Conservation (phyloP, 306 rosid species). For the Aeschynomene evenia region DNA sequence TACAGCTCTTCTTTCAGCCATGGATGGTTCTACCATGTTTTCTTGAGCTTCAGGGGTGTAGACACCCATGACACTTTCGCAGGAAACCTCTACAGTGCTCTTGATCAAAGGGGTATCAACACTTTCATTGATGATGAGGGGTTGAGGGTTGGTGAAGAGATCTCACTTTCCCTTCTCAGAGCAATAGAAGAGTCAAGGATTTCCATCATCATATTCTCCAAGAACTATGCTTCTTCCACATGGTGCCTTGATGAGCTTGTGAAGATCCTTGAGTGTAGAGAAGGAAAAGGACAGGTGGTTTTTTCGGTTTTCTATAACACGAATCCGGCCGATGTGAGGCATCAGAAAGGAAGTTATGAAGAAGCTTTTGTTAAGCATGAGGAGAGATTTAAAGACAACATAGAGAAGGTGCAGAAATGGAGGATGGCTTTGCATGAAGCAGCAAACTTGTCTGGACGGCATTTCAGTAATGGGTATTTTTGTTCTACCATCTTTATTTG, state of each 20-base stretch:
- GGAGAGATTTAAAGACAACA: constrained; percentile 28
- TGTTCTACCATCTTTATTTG: neutral
- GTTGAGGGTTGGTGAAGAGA: constrained; percentile 29
- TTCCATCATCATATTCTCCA: constrained; percentile 33
- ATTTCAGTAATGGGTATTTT: constrained; percentile 34
- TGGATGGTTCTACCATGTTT: constrained; percentile 34
- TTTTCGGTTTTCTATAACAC: constrained; percentile 24
- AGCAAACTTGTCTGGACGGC: constrained; percentile 42
- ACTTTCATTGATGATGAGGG: constrained; percentile 39
- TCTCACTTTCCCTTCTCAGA: constrained; percentile 34
- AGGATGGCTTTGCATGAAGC: constrained; percentile 31
- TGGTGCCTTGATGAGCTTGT: constrained; percentile 38
- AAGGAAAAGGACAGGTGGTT: constrained; percentile 29
- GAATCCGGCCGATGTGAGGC: constrained; percentile 23
- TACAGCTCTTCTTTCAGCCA: constrained; percentile 17
- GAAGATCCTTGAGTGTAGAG: constrained; percentile 30
- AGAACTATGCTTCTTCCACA: constrained; percentile 28
- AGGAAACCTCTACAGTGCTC: constrained; percentile 32
- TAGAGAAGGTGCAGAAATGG: constrained; percentile 30
- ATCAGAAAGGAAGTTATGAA: constrained; percentile 31
- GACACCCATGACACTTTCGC: constrained; percentile 30
- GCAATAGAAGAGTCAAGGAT: constrained; percentile 36
- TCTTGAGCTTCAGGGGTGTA: constrained; percentile 32
- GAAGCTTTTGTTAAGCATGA: constrained; percentile 35
- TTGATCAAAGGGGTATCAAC: constrained; percentile 37